Base-by-base conservation (phyloP, 2,329 filamentous ascomycete species). In the Canariomyces notabilis region DNA sequence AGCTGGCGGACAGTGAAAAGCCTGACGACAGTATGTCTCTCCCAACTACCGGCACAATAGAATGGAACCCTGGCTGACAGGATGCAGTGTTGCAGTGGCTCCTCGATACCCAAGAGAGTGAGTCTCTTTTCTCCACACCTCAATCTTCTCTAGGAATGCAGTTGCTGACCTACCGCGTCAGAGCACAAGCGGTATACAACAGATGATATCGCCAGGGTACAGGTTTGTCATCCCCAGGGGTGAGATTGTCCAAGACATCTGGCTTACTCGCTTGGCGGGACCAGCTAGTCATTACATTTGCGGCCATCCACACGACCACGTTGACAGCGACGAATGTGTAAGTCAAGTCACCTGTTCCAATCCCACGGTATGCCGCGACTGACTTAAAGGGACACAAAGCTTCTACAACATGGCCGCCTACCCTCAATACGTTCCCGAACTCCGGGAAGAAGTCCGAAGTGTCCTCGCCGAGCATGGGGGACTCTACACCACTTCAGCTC, bases 291-390 rank as follows among this genome's bases (percentile, higher is more conserved):
- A 53, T 77, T 7, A 69, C 64, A 33, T 71, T 76, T 42, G 73
- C 73, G 0, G 70, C 75, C 2, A 77, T 79, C 21, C 72, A 76
- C 48, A 76, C 74, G 0, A 77, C 73, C 0, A 68, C 70, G 0
- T 57, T 71, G 37, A 65, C 70, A 0, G 53, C 67, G 0, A 73
- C 71, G 2, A 78, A 66, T 48, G 71, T 53, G 65, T 70, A 50
- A n/a, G n/a, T n/a, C n/a, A n/a, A n/a, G n/a, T n/a, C n/a, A n/a
- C n/a, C n/a, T n/a, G n/a, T n/a, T n/a, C n/a, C n/a, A n/a, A n/a
- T n/a, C n/a, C n/a, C n/a, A n/a, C n/a, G n/a, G n/a, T n/a, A n/a
- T n/a, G n/a, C n/a, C n/a, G n/a, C n/a, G n/a, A n/a, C n/a, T n/a
- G n/a, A n/a, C n/a, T n/a, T n/a, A n/a, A n/a, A n/a, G n/a, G n/a